Conservation (phyloP, 2,329 filamentous ascomycete genomes). For the Ceratocystis lukuohia region DNA sequence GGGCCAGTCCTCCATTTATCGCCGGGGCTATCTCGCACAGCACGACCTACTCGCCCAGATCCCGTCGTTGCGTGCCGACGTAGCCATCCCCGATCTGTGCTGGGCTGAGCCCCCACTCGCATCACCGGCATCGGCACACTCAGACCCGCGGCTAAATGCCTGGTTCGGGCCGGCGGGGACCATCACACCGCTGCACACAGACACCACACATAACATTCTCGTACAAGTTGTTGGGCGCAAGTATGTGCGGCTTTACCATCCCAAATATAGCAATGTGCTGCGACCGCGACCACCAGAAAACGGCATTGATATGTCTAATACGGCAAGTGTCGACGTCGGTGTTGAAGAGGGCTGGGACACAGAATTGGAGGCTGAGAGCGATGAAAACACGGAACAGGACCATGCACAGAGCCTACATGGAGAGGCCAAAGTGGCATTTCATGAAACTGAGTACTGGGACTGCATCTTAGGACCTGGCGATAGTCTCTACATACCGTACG, state of each 20-base stretch:
- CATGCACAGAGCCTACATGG: constrained; percentile 26
- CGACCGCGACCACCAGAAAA: constrained; percentile 49
- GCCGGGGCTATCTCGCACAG: constrained; percentile 74
- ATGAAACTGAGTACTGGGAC: constrained; percentile 54
- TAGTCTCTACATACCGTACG: constrained; percentile 74
- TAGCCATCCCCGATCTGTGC: constrained; percentile 72
- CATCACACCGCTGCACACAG: constrained; percentile 84
- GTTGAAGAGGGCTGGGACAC: constrained; percentile 49
- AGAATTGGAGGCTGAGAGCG: constrained; percentile 18
- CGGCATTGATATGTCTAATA: constrained; percentile 87
- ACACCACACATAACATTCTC: constrained; percentile 86
- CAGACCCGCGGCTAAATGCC: constrained; percentile 60
- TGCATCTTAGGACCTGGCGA: constrained; percentile 70
- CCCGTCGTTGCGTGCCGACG: constrained; percentile 60
- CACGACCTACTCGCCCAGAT: constrained; percentile 79
- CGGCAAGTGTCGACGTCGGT: constrained; percentile 64
- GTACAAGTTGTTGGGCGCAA: constrained; percentile 82
- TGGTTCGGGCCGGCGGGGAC: constrained; percentile 86
- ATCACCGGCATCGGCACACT: constrained; percentile 32
- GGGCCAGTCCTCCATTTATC: background rate
- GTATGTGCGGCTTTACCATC: constrained; percentile 79
- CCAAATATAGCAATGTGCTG: constrained; percentile 43
- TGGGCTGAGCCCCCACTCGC: constrained; percentile 52
- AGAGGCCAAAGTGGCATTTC: constrained; percentile 33
- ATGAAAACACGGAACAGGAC: constrained; percentile 26